Evolutionary conservation across 768 basidiomycete genomes (phyloP).

Genomic region (Psilocybe tampanensis): DNA sequence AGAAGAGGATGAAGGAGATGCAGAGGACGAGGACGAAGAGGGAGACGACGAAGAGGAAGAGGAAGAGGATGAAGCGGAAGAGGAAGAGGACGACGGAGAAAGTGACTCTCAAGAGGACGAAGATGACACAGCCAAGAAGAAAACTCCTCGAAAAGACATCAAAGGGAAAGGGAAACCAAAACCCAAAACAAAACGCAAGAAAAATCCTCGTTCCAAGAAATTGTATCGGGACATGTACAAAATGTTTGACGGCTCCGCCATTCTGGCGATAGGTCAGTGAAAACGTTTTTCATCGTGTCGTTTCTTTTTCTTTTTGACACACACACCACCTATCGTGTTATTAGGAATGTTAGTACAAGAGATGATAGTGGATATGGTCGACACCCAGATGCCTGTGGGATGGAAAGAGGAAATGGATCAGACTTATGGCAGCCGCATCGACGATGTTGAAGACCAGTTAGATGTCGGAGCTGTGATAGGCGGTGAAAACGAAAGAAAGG

Average conservation of each 20-base stretch:
- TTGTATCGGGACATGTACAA: slow-evolving; percentile 71
- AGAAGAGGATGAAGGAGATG: not conserved
- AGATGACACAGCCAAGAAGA: slow-evolving; percentile 5
- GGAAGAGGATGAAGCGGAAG: slow-evolving; percentile 16
- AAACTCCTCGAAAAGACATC: slow-evolving; percentile 4
- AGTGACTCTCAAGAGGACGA: slow-evolving; percentile 17
- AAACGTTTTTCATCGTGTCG: not conserved
- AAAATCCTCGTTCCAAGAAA: slow-evolving; percentile 21
- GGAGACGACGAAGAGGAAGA: slow-evolving; percentile 1
- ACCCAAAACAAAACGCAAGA: slow-evolving; percentile 1
- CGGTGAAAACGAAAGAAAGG: too few species aligned
- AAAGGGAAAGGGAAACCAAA: not conserved
- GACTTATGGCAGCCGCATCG: slow-evolving; percentile 15
- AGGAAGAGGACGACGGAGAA: slow-evolving; percentile 8
- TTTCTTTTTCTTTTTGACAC: not conserved
- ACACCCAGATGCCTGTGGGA: slow-evolving; percentile 40
- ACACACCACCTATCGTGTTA: not conserved
- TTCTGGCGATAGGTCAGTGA: slow-evolving; percentile 67
- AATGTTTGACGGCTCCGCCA: slow-evolving; percentile 69
- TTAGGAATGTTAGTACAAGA: slow-evolving; percentile 73
- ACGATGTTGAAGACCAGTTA: too few species aligned
- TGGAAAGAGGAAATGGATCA: slow-evolving; percentile 45
- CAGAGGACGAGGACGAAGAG: not conserved
- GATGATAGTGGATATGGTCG: slow-evolving; percentile 49
- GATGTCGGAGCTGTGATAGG: too few species aligned